Percentiles rank a stretch among this genome's conserved stretches.
These are phyloP conservation scores for Talaromyces funiculosus DNA, from an alignment of 2,329 filamentous ascomycete species.

Conservation along the genomic window DNA sequence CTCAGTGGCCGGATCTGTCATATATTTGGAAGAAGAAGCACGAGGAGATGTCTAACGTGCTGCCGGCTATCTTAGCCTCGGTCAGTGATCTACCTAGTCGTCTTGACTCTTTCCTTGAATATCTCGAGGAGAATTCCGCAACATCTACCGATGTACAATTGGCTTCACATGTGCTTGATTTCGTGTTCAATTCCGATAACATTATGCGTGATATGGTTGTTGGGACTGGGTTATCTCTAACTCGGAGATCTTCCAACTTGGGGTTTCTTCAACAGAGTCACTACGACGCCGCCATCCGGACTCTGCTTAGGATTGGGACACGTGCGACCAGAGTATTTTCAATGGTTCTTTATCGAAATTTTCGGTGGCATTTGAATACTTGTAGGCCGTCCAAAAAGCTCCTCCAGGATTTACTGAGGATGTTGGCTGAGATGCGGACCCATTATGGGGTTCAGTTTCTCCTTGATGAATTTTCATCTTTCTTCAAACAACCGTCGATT, in stretches of 20 bases:
- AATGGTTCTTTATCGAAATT: conserved; percentile 38
- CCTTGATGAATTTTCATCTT: conserved; percentile 35
- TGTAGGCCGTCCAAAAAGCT: conserved; percentile 19
- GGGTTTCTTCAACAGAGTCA: conserved; percentile 21
- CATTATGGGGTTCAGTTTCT: conserved; percentile 35
- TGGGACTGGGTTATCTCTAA: conserved; percentile 27
- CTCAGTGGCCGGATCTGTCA: conserved; percentile 29
- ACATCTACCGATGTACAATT: neutral
- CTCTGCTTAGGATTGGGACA: conserved; percentile 23
- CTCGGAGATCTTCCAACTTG: conserved; percentile 23
- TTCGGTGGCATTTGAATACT: conserved; percentile 30
- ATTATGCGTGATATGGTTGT: conserved; percentile 25
- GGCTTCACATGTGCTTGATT: conserved; percentile 9
- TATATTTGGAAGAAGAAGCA: conserved; percentile 23
- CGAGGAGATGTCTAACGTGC: conserved; percentile 7
- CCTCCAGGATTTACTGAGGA: conserved; percentile 22
- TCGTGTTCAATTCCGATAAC: conserved; percentile 22
- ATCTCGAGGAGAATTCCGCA: neutral
- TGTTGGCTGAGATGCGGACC: conserved; percentile 26
- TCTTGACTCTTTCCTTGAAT: conserved; percentile 21
- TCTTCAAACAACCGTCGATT: conserved; percentile 27
- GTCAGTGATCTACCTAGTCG: conserved; percentile 18
- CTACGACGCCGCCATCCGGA: conserved; percentile 27
- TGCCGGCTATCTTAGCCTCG: conserved; percentile 15
- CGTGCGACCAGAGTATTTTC: conserved; percentile 26